Evolutionary conservation across 495 filamentous ascomycete genomes (phyloP).

Genomic region (Penicillium riverlandense): DNA sequence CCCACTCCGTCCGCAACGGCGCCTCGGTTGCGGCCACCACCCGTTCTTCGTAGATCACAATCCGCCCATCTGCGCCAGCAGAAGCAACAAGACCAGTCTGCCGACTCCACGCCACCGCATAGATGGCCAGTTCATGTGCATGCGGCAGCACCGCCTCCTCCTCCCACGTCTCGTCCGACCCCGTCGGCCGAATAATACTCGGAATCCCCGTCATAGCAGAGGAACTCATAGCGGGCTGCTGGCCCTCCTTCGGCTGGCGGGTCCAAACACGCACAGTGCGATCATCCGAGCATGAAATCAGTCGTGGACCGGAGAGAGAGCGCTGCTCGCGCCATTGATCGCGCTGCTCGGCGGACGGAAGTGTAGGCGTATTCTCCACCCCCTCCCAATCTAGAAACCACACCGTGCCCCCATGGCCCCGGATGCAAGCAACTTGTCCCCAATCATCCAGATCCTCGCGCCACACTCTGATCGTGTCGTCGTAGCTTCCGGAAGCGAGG

Average conservation of each 20-base stretch:
- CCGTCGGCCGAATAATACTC: constrained; percentile 69
- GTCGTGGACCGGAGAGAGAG: constrained; percentile 50
- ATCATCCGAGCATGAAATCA: constrained; percentile 78
- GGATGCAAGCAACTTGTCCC: constrained; percentile 76
- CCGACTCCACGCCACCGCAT: constrained; percentile 73
- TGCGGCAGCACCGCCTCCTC: constrained; percentile 64
- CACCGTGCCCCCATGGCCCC: constrained; percentile 72
- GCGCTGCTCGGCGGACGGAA: neutral
- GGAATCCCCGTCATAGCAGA: constrained; percentile 46
- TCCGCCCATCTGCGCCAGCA: constrained; percentile 75
- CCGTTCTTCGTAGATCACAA: constrained; percentile 74
- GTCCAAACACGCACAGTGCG: constrained; percentile 70
- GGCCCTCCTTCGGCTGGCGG: constrained; percentile 45
- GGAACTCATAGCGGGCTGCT: constrained; percentile 17
- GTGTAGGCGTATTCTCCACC: constrained; percentile 10
- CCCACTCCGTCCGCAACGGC: constrained; percentile 53
- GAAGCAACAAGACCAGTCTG: constrained; percentile 69
- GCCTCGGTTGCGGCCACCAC: constrained; percentile 22
- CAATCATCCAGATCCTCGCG: constrained; percentile 88
- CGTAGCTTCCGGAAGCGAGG: constrained; percentile 81
- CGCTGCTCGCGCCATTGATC: constrained; percentile 34
- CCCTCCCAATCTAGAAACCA: constrained; percentile 84
- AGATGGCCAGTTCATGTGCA: constrained; percentile 72
- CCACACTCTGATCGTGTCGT: constrained; percentile 85
- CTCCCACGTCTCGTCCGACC: constrained; percentile 72